These are phyloP conservation scores for Penstemon newberryi DNA, from an alignment of 257 asterid species.

Conservation along the genomic window DNA sequence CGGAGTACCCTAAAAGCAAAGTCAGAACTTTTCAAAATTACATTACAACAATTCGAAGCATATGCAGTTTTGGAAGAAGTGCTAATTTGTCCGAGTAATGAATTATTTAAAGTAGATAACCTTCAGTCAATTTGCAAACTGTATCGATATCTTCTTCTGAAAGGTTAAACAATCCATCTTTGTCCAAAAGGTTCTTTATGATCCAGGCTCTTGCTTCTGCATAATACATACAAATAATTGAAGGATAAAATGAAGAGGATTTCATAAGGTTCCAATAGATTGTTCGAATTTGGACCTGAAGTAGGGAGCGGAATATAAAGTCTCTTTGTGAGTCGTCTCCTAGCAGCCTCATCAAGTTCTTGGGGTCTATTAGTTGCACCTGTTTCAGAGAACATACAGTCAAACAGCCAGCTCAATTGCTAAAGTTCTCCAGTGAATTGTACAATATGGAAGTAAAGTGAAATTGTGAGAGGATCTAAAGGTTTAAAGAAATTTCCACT, in stretches of 20 bases:
- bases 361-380: conserved; percentile 99
- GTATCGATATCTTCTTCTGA: conserved; percentile 65
- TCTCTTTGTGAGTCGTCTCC: conserved; percentile 96
- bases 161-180: conserved; percentile 85
- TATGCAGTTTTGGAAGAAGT: conserved; percentile 23
- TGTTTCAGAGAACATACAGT: conserved; percentile 34
- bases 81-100: conserved; percentile 20
- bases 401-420: conserved; percentile 15
- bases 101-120: conserved; percentile 35
- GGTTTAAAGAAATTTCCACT: not conserved
- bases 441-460: not conserved
- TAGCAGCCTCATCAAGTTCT: conserved; percentile 99
- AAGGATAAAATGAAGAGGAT: conserved; percentile 17
- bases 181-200: conserved; percentile 72
- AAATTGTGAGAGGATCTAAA: not conserved
- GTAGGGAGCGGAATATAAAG: conserved; percentile 96
- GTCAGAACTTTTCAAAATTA: not conserved
- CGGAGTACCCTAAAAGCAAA: conserved; percentile 78
- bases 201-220: conserved; percentile 98
- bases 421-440: not conserved
- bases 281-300: conserved; percentile 55
- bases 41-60: conserved; percentile 5
- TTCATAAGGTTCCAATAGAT: not conserved
- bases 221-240: conserved; percentile 29
- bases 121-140: conserved; percentile 82